Evolutionary conservation across 495 filamentous ascomycete species (phyloP), one percentile per base, ranked within the genome.

Genomic region (Evansstolkia leycettana): DNA sequence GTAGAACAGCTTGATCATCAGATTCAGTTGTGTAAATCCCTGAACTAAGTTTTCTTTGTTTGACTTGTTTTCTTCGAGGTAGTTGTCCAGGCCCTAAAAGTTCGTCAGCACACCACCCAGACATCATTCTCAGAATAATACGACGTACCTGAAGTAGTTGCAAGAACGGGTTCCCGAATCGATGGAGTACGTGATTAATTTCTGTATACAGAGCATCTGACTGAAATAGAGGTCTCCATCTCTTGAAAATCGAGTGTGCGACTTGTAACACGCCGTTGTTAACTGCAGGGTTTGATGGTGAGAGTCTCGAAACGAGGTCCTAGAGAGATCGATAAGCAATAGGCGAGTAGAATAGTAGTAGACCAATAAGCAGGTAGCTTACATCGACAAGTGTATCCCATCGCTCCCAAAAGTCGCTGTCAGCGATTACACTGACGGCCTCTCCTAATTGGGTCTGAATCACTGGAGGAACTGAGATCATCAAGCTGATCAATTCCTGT

Each of bases 211-310:
- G 72, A 7, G 75, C 81, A 53, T 96, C 86, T 28, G 87, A 93
- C 27, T 82, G 73, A 60, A 89, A 94, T 8, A 96, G 66, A 14
- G 90, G 92, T 36, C 87, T 72, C 92, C 92, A 99, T 40, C 90
- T 69, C 58, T 80, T 84, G 69, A 96, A 99, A 46, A 99, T 95
- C 4, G 89, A 94, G 60, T 99, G 92, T 29, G 92, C 92, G 28
- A 99, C 92, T 59, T 89, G 83, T 38, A 99, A 65, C 8, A 99
- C 87, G 40, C 92, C 92, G 52, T 85, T 88, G 56, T 94, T 96
- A 48, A 79, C 68, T 41, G 74, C 71, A 39, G 75, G 71, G 51
- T 95, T 81, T 40, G 77, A 73, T 5, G 75, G 69, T 9, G 83
- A 81, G 13, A 96, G 69, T 28, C 87, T 80, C 12, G 80, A 83